Evolutionary conservation across 306 rosid species (phyloP).

Genomic region (Pterocarpus santalinus): DNA sequence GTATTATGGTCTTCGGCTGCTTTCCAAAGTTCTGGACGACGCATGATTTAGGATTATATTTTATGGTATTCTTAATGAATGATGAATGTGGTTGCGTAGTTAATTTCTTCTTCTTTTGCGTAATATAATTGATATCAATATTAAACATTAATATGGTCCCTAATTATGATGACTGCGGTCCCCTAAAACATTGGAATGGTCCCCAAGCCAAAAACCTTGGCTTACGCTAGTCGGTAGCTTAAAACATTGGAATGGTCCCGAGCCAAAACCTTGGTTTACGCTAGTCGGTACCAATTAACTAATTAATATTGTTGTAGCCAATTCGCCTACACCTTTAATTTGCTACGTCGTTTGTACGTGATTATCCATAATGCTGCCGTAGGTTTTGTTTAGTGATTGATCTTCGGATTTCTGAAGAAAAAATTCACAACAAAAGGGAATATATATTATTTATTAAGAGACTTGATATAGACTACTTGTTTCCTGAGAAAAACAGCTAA

Average conservation of each 20-base stretch:
- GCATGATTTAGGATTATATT: not conserved
- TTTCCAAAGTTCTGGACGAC: not conserved
- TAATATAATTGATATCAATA: constrained; percentile 21
- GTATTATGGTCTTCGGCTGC: not conserved
- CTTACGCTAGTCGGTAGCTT: not conserved
- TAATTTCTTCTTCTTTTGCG: not conserved
- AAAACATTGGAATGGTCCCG: too few relatives aligned
- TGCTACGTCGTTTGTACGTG: constrained; percentile 22
- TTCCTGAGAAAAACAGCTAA: not conserved
- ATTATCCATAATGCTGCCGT: not conserved
- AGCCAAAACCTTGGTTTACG: too few relatives aligned
- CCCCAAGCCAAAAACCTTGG: not conserved
- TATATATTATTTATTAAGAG: not conserved
- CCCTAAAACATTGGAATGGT: constrained; percentile 5
- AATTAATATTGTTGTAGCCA: not conserved
- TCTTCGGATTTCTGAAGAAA: not conserved
- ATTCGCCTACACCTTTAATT: not conserved
- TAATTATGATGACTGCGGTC: constrained; percentile 4
- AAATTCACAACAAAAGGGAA: constrained; percentile 8
- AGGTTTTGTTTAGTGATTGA: not conserved
- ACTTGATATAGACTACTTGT: not conserved
- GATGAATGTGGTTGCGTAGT: not conserved
- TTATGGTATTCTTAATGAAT: not conserved
- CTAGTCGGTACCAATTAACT: not conserved
- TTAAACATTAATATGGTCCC: constrained; percentile 44